Base-by-base conservation (phyloP, 1,139 yeast species). In the Protomyces macrosporus region DNA sequence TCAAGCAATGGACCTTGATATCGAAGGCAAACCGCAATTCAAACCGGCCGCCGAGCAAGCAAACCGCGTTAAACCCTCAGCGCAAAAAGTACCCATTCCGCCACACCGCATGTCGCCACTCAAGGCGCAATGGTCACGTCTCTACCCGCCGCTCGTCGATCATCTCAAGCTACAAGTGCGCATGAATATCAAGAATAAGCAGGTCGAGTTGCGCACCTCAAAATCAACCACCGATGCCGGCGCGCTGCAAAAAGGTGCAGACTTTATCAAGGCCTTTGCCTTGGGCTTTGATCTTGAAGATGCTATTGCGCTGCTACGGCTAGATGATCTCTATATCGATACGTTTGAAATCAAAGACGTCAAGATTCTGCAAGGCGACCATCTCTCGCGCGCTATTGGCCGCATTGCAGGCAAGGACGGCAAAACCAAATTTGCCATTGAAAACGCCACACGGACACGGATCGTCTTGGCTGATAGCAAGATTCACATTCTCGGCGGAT, bases 381-480 rank as follows among this genome's bases (percentile, higher is more conserved):
- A 93, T 82, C 82, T 93, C 75, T 87, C 96, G 56, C 86, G 99
- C 81, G 98, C 99, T 23, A 93, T 93, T 74, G 99, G 98, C 72
- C 90, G 99, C 82, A 93, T 93, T 75, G 98, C 98, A 33, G 99
- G 99, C 75, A 95, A 93, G 74, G 99, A 93, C 74, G 99, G 99
- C 73, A 91, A 91, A 77, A 93, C 98, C 68, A 93, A 93, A 78
- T 93, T 91, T 76, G 97, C 98, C 45, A 93, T 93, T 72, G 99
- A 93, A 77, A 93, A 93, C 73, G 98, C 98, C 33, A 91, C 98
- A 39, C 84, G 98, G 78, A 93, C 99, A 12, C 87, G 99, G 80
- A 91, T 93, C 58, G 99, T 93, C 30, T 81, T 93, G 71, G 99
- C 99, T 0, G 98, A 93, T 76, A 85, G 95, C 55, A 93, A 91